Evolutionary conservation across 345 rosid species (phyloP).

Genomic region (Salix exigua): DNA sequence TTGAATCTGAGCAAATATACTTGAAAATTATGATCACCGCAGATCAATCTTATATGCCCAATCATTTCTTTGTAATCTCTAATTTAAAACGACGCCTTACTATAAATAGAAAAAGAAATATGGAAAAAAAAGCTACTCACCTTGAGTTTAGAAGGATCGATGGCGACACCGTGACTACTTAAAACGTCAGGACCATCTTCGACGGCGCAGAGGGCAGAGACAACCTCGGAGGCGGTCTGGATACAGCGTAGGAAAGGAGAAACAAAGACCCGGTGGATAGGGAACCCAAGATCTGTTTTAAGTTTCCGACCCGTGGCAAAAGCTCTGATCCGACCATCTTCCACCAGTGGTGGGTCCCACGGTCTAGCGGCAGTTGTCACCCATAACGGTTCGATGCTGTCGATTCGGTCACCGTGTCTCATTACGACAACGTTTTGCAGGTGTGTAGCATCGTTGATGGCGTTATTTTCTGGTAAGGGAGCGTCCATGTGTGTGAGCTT

Average conservation of each 20-base stretch:
- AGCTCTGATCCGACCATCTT: conserved; percentile 51
- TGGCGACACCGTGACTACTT: conserved; percentile 27
- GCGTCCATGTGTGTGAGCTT: conserved; percentile 11
- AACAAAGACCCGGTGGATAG: conserved; percentile 77
- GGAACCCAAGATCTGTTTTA: conserved; percentile 43
- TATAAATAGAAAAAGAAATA: background rate
- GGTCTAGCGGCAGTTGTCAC: conserved; percentile 51
- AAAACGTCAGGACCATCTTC: conserved; percentile 25
- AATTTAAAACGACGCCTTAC: background rate
- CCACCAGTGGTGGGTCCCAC: conserved; percentile 75
- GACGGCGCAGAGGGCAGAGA: conserved; percentile 48
- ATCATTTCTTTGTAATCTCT: background rate
- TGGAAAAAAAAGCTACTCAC: conserved; percentile 20
- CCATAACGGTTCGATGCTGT: conserved; percentile 60
- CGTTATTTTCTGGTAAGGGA: background rate
- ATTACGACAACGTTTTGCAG: conserved; percentile 71
- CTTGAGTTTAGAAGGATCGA: conserved; percentile 63
- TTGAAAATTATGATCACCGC: background rate
- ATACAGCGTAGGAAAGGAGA: conserved; percentile 85
- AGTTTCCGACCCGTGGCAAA: conserved; percentile 45
- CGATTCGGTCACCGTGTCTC: conserved; percentile 89
- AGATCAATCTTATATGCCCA: background rate
- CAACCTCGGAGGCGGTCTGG: conserved; percentile 67
- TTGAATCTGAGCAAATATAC: background rate
- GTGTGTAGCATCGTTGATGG: background rate